These are phyloP conservation scores for Backusella tuberculispora DNA, from an alignment of 192 early-diverging fungal genomes.

Conservation along the genomic window DNA sequence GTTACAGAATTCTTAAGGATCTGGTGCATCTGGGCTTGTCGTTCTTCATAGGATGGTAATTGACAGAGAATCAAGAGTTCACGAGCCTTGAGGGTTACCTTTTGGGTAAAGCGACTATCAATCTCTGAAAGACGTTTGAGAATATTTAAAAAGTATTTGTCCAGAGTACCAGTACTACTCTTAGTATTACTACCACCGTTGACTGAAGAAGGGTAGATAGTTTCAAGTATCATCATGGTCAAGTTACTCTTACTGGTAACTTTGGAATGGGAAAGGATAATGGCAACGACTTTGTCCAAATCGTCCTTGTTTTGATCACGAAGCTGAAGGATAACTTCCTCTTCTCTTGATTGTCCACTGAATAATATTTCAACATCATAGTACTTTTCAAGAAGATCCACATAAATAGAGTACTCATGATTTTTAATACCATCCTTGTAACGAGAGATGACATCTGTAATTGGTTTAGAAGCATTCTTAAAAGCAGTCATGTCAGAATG, in stretches of 20 bases:
- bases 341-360: slow-evolving; percentile 69
- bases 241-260: slow-evolving; percentile 75
- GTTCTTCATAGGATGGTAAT: slow-evolving; percentile 89
- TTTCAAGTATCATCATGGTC: slow-evolving; percentile 77
- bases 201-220: slow-evolving; percentile 65
- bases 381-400: slow-evolving; percentile 81
- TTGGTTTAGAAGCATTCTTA: slow-evolving; percentile 61
- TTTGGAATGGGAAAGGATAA: slow-evolving; percentile 85
- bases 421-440: slow-evolving; percentile 77
- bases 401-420: slow-evolving; percentile 75
- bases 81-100: slow-evolving; percentile 90
- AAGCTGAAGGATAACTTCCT: slow-evolving; percentile 84
- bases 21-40: slow-evolving; percentile 79
- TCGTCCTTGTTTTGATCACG: slow-evolving; percentile 87
- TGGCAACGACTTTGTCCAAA: slow-evolving; percentile 65
- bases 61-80: slow-evolving; percentile 94
- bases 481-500: slow-evolving; percentile 67
- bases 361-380: slow-evolving; percentile 85
- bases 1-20: slow-evolving; percentile 77
- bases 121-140: slow-evolving; percentile 82
- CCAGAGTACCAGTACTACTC: slow-evolving; percentile 45
- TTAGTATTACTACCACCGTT: slow-evolving; percentile 50
- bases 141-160: slow-evolving; percentile 74
- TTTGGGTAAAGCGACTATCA: slow-evolving; percentile 71
- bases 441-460: slow-evolving; percentile 64